A percentile compares a stretch with the other conserved stretches of the same genome.
These are phyloP conservation scores for Goniomonas avonlea DNA, from an alignment of 78 protist species.

Conservation along the genomic window DNA sequence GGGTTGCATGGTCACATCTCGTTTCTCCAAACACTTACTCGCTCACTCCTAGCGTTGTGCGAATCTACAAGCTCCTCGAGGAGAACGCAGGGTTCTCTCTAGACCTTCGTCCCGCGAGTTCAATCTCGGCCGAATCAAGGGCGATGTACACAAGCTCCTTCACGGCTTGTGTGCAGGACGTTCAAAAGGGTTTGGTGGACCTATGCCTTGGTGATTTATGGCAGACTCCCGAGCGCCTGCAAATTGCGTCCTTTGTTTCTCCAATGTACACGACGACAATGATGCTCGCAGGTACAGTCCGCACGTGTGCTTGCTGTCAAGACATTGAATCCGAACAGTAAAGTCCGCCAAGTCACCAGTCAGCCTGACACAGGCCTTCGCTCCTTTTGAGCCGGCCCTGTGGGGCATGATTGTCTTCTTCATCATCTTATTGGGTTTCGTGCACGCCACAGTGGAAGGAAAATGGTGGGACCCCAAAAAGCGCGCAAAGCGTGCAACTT, in stretches of 20 bases:
- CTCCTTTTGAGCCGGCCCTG: neutral
- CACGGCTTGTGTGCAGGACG: neutral
- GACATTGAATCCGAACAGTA: neutral
- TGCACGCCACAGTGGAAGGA: neutral
- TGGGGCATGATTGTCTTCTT: neutral
- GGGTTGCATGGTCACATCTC: too few relatives aligned
- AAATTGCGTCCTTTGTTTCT: neutral
- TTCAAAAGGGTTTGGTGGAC: neutral
- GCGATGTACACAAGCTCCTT: too few relatives aligned
- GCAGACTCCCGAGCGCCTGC: neutral
- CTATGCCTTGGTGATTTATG: neutral
- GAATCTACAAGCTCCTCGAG: too few relatives aligned
- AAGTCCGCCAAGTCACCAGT: too few relatives aligned
- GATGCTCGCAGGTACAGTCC: neutral
- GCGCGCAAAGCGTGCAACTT: neutral
- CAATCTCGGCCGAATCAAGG: too few relatives aligned
- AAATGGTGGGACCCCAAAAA: neutral
- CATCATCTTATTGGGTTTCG: neutral
- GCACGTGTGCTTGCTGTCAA: neutral
- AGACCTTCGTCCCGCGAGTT: too few relatives aligned
- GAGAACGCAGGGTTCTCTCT: too few relatives aligned
- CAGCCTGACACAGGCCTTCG: neutral
- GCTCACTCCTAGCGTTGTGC: too few relatives aligned
- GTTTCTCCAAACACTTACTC: too few relatives aligned
- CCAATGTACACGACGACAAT: neutral